Base-by-base conservation (phyloP, 2,329 filamentous ascomycete genomes). In the Fusarium sp. region DNA sequence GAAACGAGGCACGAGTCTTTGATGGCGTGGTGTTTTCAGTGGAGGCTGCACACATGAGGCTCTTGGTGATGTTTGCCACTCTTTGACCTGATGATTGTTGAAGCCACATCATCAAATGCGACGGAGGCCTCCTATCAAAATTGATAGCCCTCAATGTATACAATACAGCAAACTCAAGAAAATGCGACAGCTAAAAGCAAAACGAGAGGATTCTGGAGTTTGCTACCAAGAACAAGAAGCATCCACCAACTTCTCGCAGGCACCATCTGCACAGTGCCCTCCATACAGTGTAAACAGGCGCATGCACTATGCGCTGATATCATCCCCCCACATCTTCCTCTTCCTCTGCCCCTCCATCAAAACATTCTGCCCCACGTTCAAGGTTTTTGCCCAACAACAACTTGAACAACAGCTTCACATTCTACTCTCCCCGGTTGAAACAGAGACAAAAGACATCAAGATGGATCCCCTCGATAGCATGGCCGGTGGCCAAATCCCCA, bases 381-480 rank as follows among this genome's bases (percentile, higher is more conserved):
- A 77, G 73, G 64, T 78, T 78, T 77, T 76, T 73, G 70, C 75
- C 70, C 68, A 67, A 76, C 69, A 62, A 61, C 57, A 72, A 66
- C 64, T 64, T 67, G 52, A 59, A 71, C 54, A 61, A 42, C 35
- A 70, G 16, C 45, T 64, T 45, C 9, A 57, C 35, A 37, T 40
- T 50, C 60, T 57, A 40, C 52, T n/a, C 24, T 24, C 16, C 2
- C 31, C n/a, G 6, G 24, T 9, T 16, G 20, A 24, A n/a, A 16
- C 6, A 37, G 11, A 42, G 57, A 9, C 7, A 45, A 6, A n/a
- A n/a, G 24, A 22, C 27, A 13, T 22, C 65, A 73, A 76, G 47
- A 60, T 84, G 83, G 83, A 85, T 76, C 82, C 83, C 40, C 81
- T 84, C 73, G 81, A 84, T 50, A 81, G 72, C 76, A 82, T 84